Conservation (phyloP, 306 rosid genomes). For the Psophocarpus tetragonolobus region DNA sequence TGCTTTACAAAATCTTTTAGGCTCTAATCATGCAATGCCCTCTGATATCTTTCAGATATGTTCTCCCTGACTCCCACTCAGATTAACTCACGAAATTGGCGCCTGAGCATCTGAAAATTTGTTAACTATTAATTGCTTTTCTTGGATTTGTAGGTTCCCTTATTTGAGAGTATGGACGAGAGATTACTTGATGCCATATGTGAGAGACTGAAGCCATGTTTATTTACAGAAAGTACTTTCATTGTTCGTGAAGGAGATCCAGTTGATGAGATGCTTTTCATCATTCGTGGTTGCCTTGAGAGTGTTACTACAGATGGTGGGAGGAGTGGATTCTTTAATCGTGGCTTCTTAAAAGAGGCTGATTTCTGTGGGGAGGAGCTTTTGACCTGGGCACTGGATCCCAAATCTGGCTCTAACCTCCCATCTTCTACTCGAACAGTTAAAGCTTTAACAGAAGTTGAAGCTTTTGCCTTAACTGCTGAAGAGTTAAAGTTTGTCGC, state of each 20-base stretch:
- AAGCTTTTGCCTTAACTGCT: constrained; percentile 78
- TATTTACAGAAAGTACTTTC: constrained; percentile 76
- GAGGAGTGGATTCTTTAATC: constrained; percentile 87
- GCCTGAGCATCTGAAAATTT: constrained; percentile 4
- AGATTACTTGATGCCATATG: constrained; percentile 91
- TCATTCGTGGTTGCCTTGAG: constrained; percentile 90
- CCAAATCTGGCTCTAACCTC: constrained; percentile 83
- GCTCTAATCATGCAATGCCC: neutral
- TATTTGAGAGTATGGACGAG: constrained; percentile 88
- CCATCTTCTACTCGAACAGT: constrained; percentile 89
- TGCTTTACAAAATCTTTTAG: constrained; percentile 3
- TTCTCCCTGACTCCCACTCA: constrained; percentile 1
- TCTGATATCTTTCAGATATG: constrained; percentile 12
- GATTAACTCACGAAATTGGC: neutral
- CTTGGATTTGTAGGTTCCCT: constrained; percentile 67
- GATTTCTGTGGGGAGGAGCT: constrained; percentile 97
- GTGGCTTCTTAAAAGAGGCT: constrained; percentile 70
- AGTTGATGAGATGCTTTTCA: constrained; percentile 90
- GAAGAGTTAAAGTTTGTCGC: constrained; percentile 92
- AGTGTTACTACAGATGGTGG: constrained; percentile 95
- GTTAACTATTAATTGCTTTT: constrained; percentile 20
- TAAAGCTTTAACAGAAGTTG: constrained; percentile 78
- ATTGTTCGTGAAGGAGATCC: constrained; percentile 94
- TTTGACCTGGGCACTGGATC: constrained; percentile 93
- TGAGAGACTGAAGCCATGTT: constrained; percentile 81